phyloP scores from a whole-genome alignment of 306 rosid genomes.

The barrel medic (Medicago truncatula) region MtrunA17r5.0-ANR NC_053048.1:29091501-29092000 shows the following conservation, averaged over 20 bases:
- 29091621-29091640: constrained; percentile 89
- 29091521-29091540: constrained; percentile 88
- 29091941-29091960: too few species aligned
- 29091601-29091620: constrained; percentile 79
- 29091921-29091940: too few species aligned
- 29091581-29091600: constrained; percentile 64
- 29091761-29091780: too few species aligned
- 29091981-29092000: too few species aligned
- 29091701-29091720: constrained; percentile 94
- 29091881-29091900: too few species aligned
- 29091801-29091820: too few species aligned
- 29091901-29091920: too few species aligned
- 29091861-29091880: too few species aligned
- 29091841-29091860: too few species aligned
- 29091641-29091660: constrained; percentile 80
- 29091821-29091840: too few species aligned
- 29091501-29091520: constrained; percentile 90
- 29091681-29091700: constrained; percentile 98
- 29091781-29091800: too few species aligned
- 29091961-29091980: too few species aligned
- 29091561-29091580: constrained; percentile 66
- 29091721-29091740: constrained; percentile 72
- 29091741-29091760: constrained; percentile 52
- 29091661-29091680: constrained; percentile 91
- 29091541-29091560: constrained; percentile 93